phyloP scores from a whole-genome alignment of 768 basidiomycete genomes.

The Boletus huronensis region DNA sequence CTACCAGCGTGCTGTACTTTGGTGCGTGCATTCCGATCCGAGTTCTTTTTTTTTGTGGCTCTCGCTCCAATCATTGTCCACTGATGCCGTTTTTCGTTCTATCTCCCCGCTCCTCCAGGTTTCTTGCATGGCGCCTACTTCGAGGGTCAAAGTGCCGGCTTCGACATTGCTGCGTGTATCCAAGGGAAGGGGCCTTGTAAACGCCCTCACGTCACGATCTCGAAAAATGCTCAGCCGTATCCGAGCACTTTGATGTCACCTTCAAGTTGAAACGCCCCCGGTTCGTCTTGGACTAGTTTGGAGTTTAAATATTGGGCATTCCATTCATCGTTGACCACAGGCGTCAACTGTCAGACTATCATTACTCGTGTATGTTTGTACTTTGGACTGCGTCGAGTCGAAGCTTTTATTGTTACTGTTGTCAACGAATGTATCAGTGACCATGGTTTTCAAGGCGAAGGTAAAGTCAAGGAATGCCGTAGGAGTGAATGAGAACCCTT shows the following conservation, averaged over 20 bases:
- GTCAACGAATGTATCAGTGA: too few relatives aligned
- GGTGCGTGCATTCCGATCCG: slow-evolving; percentile 35
- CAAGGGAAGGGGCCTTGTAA: slow-evolving; percentile 20
- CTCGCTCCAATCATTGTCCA: not conserved
- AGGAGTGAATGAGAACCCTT: too few relatives aligned
- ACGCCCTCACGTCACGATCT: slow-evolving; percentile 25
- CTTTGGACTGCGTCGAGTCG: not conserved
- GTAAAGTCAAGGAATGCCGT: too few relatives aligned
- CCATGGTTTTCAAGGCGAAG: too few relatives aligned
- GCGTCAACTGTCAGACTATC: not conserved
- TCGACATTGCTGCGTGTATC: slow-evolving; percentile 42
- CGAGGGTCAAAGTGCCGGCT: slow-evolving; percentile 45
- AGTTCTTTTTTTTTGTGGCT: not conserved
- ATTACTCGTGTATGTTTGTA: not conserved
- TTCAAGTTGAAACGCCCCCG: not conserved
- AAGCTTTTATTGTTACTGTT: too few relatives aligned
- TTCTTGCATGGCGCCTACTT: slow-evolving; percentile 57
- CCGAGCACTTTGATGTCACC: slow-evolving; percentile 11
- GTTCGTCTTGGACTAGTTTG: not conserved
- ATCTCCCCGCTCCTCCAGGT: slow-evolving; percentile 32
- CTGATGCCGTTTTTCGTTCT: not conserved
- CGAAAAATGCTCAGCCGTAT: slow-evolving; percentile 34
- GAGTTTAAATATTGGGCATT: not conserved
- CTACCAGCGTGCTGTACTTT: slow-evolving; percentile 53
- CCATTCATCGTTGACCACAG: not conserved